Conservation (phyloP, 2,329 filamentous ascomycete genomes). For the Hypoxylon rubiginosum region DNA sequence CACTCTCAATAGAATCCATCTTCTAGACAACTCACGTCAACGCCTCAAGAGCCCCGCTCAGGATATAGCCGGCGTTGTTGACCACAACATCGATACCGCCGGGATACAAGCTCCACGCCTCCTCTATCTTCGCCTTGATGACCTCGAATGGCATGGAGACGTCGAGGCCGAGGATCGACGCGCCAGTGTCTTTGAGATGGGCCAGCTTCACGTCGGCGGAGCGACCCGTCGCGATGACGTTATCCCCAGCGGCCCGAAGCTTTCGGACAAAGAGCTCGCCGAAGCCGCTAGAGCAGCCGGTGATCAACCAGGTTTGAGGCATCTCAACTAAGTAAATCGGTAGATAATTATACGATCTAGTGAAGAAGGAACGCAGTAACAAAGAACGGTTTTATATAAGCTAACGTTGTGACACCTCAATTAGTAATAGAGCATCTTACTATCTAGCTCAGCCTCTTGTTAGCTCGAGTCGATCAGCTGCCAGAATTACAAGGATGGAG, state of each 20-base stretch:
- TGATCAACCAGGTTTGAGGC: constrained; percentile 57
- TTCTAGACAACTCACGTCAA: constrained; percentile 39
- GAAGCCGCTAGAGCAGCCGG: constrained; percentile 60
- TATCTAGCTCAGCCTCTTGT: not conserved
- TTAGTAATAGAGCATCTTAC: no score
- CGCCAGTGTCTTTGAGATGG: constrained; percentile 54
- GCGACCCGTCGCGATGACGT: constrained; percentile 59
- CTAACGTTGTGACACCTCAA: no score
- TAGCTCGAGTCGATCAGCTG: not conserved
- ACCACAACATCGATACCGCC: no score
- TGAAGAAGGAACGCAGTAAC: no score
- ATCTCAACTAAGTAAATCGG: constrained; percentile 2
- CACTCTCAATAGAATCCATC: not conserved
- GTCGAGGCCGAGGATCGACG: constrained; percentile 50
- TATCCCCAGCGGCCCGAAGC: constrained; percentile 55
- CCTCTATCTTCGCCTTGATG: constrained; percentile 38
- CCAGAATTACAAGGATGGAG: not conserved
- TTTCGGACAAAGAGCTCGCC: constrained; percentile 55
- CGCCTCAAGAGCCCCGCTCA: constrained; percentile 49
- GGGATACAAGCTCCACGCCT: constrained; percentile 41
- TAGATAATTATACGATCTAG: no score
- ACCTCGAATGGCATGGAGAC: constrained; percentile 40
- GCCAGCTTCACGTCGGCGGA: constrained; percentile 52
- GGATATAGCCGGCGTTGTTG: constrained; percentile 56
- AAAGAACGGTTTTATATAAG: no score